These are phyloP conservation scores for Misopates orontium DNA, from an alignment of 257 asterid genomes.

Conservation along the genomic window DNA sequence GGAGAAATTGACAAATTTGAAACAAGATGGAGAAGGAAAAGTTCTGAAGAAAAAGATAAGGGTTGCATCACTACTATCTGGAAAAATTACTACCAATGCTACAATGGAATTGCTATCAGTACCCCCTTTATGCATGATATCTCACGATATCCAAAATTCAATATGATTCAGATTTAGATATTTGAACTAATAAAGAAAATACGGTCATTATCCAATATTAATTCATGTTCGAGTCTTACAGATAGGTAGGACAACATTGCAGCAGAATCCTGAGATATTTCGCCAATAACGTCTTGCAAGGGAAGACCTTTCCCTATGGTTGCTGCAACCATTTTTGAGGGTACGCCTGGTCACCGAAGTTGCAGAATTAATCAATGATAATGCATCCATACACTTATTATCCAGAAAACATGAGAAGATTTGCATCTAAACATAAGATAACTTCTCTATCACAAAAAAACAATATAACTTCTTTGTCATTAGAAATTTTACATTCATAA, in stretches of 20 bases:
- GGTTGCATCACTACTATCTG: no score
- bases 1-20: background rate
- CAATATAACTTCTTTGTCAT: no score
- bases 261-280: conserved; percentile 44
- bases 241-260: conserved; percentile 61
- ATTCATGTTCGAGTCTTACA: conserved; percentile 48
- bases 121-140: background rate
- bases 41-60: no score
- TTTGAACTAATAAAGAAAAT: background rate
- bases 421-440: no score
- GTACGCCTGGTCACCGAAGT: conserved; percentile 46
- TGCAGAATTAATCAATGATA: no score
- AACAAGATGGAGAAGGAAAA: background rate
- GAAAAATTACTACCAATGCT: no score
- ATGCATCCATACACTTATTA: no score
- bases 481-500: no score
- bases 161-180: no score
- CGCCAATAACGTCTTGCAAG: conserved; percentile 44
- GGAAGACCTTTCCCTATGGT: conserved; percentile 48
- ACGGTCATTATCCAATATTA: background rate
- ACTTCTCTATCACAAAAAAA: no score
- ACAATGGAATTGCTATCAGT: background rate
- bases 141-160: background rate
- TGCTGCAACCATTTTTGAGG: conserved; percentile 48
- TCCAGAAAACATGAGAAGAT: no score